Evolutionary conservation across 257 asterid genomes (phyloP), one percentile per base, ranked within the genome.

Genomic region (Solanum clarkiae): DNA sequence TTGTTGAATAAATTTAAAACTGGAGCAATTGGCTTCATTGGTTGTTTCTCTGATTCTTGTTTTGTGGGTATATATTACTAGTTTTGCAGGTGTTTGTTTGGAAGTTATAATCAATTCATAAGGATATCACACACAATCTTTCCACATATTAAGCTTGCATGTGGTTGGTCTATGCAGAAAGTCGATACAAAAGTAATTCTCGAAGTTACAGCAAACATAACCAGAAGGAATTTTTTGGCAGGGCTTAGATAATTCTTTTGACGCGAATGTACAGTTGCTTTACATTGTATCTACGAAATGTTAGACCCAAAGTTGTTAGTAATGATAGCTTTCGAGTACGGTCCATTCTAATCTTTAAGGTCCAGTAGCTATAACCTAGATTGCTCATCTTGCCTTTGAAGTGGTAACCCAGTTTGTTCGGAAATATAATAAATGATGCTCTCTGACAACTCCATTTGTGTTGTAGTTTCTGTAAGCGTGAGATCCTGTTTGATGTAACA

Each of bases 231-330:
- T 51, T 77, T 51, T 77, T 77, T 26, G 47, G 47, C 82, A 51
- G 82, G 82, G 82, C 15, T 77, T 77, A 77, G 82, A 77, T 51
- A 5, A 49, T 77, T 84, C 69, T 84, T 84, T 84, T 84, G 86
- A 84, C 70, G 32, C 77, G 70, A 29, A 44, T 84, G 81, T 84
- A 84, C 66, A 84, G 81, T 24, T 54, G 69, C 80, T 53, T 77
- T 77, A 51, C 82, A 20, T 51, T 51, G 63, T 77, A 77, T 51
- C 59, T 77, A 16, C 60, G 4, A 51, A 26, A 51, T 77, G 47
- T 10, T 77, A 59, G 47, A 51, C 26, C 17, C 11, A 53, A 77
- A 77, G 51, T n/a, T 77, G 65, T 77, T 77, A 77, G 82, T 17
- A 51, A 26, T 26, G 63, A 51, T 77, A 26, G 63, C 65, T 49